These are phyloP conservation scores for Fragaria ananassa DNA, from an alignment of 306 rosid genomes.

Conservation along the genomic window DNA sequence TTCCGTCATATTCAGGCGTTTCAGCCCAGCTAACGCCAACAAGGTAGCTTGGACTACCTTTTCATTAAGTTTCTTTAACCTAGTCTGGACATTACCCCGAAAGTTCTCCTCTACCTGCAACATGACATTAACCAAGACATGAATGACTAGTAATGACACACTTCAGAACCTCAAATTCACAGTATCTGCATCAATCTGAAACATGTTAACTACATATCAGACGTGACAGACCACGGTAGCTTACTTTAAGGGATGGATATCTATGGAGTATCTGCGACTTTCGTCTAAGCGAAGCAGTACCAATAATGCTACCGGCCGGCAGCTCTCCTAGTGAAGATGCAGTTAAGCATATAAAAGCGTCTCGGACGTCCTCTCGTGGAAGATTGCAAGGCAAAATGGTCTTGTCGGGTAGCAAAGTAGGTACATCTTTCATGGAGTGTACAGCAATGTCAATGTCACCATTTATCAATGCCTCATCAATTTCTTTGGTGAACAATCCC, in stretches of 20 bases:
- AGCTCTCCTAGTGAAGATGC: constrained; percentile 68
- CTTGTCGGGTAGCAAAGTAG: constrained; percentile 58
- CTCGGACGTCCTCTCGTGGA: constrained; percentile 85
- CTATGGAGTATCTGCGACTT: constrained; percentile 82
- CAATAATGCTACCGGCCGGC: constrained; percentile 68
- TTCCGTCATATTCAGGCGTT: constrained; percentile 65
- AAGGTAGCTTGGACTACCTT: constrained; percentile 95
- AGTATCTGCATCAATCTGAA: no score
- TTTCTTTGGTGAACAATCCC: constrained; percentile 90
- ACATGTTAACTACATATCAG: no score
- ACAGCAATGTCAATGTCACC: constrained; percentile 84
- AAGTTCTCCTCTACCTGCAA: constrained; percentile 75
- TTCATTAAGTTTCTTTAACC: constrained; percentile 73
- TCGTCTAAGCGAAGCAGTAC: constrained; percentile 87
- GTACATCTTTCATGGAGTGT: constrained; percentile 95
- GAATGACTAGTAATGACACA: not conserved
- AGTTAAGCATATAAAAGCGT: constrained; percentile 74
- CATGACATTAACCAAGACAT: constrained; percentile 20
- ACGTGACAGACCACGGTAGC: constrained; percentile 8
- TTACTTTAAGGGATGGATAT: constrained; percentile 70
- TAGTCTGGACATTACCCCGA: constrained; percentile 94
- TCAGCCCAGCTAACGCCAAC: constrained; percentile 89
- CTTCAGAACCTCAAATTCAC: not conserved
- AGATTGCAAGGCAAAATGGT: constrained; percentile 75
- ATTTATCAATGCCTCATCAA: constrained; percentile 78